These are phyloP conservation scores for Phoenix dactylifera DNA, from an alignment of 176 grass and related monocot species.

Conservation along the genomic window DNA sequence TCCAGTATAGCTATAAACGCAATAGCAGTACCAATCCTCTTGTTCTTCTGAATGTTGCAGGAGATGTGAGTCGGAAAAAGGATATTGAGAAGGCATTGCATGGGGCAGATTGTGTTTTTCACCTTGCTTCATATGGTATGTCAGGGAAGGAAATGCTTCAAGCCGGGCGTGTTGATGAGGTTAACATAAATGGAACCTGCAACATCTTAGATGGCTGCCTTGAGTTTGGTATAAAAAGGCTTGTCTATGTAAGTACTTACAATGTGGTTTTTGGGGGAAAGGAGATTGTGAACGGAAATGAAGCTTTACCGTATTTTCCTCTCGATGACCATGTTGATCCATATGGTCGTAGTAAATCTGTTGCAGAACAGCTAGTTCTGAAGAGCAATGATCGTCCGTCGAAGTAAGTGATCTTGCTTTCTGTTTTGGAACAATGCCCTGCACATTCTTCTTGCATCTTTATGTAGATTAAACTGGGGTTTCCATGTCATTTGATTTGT, in stretches of 20 bases:
- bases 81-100: constrained; percentile 44
- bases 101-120: constrained; percentile 58
- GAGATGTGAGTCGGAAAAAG: constrained; percentile 54
- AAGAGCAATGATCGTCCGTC: constrained; percentile 62
- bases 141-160: constrained; percentile 92
- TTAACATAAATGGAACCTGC: constrained; percentile 92
- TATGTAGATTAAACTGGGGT: no score
- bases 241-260: constrained; percentile 82
- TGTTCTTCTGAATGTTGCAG: constrained; percentile 22
- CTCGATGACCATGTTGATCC: constrained; percentile 76
- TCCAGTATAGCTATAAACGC: no score
- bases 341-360: constrained; percentile 78
- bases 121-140: constrained; percentile 93
- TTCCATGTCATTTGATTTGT: no score
- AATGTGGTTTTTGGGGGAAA: constrained; percentile 86
- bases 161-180: constrained; percentile 35
- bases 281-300: constrained; percentile 61
- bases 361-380: constrained; percentile 80
- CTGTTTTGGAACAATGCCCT: neutral
- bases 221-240: constrained; percentile 49
- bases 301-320: constrained; percentile 71
- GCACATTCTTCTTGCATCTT: neutral
- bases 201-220: constrained; percentile 65
- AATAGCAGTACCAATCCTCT: no score
- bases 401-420: constrained; percentile 45